Percentiles rank a stretch among this genome's conserved stretches.
Evolutionary conservation across 1,139 yeast species (phyloP).

Genomic region (Scheffersomyces illinoinensis): DNA sequence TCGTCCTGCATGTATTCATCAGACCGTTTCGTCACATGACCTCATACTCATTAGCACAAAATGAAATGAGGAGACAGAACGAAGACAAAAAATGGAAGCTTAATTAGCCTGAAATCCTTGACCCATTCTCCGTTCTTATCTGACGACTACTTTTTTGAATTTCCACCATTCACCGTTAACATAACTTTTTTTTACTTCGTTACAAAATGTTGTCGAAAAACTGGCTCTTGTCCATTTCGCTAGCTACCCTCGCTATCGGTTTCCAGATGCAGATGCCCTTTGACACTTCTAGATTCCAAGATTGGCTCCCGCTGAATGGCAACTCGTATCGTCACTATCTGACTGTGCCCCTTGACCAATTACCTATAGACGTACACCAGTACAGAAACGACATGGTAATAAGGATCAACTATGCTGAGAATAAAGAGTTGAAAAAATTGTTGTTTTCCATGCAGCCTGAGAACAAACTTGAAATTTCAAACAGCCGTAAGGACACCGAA

Average conservation of each 20-base stretch:
- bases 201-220: background rate
- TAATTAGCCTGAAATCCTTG: background rate
- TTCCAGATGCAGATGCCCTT: conserved; percentile 10
- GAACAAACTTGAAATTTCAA: background rate
- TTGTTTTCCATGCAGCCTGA: conserved; percentile 11
- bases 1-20: too few relatives aligned
- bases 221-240: background rate
- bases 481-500: conserved; percentile 3
- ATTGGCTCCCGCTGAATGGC: conserved; percentile 1
- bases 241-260: background rate
- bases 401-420: conserved; percentile 31
- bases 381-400: conserved; percentile 55
- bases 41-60: background rate
- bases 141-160: background rate
- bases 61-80: background rate
- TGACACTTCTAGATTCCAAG: background rate
- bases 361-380: conserved; percentile 50
- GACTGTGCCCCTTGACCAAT: conserved; percentile 19
- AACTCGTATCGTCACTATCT: conserved; percentile 21
- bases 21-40: background rate
- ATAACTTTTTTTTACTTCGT: background rate
- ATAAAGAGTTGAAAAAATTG: conserved; percentile 19
- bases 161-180: background rate
- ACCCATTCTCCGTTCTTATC: background rate
- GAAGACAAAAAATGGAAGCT: background rate